These are phyloP conservation scores for Debaryomyces castellii DNA, from an alignment of 805 yeast species.

Conservation along the genomic window DNA sequence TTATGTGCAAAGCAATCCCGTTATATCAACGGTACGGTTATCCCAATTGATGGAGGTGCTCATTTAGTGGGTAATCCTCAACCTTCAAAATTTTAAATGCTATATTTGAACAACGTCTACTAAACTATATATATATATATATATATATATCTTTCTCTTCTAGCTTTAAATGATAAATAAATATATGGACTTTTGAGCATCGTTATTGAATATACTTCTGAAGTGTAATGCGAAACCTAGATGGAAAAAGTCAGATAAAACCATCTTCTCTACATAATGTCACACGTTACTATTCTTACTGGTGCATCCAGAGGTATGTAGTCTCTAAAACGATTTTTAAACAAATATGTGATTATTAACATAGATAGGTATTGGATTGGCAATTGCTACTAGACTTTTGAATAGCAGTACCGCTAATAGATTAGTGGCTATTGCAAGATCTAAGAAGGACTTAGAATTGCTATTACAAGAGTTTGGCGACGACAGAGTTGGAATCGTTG, in stretches of 20 bases:
- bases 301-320: slow-evolving; percentile 61
- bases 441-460: slow-evolving; percentile 45
- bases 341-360: not conserved
- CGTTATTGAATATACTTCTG: too few relatives aligned
- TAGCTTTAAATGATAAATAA: too few relatives aligned
- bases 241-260: too few relatives aligned
- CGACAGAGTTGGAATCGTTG: slow-evolving; percentile 48
- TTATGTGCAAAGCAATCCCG: slow-evolving; percentile 53
- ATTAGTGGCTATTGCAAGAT: slow-evolving; percentile 74
- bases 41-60: slow-evolving; percentile 73
- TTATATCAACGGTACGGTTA: slow-evolving; percentile 64
- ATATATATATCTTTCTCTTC: too few relatives aligned
- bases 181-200: too few relatives aligned
- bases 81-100: not conserved
- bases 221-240: too few relatives aligned
- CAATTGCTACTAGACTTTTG: slow-evolving; percentile 59
- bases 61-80: slow-evolving; percentile 32
- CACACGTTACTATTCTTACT: slow-evolving; percentile 45
- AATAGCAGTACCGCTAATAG: slow-evolving; percentile 29
- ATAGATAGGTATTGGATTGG: slow-evolving; percentile 71
- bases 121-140: too few relatives aligned
- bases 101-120: too few relatives aligned
- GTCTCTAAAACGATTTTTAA: not conserved
- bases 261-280: slow-evolving; percentile 9
- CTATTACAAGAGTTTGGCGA: slow-evolving; percentile 46